Base-by-base conservation (phyloP, 2,329 filamentous ascomycete genomes). In the Fusarium robinianum region DNA sequence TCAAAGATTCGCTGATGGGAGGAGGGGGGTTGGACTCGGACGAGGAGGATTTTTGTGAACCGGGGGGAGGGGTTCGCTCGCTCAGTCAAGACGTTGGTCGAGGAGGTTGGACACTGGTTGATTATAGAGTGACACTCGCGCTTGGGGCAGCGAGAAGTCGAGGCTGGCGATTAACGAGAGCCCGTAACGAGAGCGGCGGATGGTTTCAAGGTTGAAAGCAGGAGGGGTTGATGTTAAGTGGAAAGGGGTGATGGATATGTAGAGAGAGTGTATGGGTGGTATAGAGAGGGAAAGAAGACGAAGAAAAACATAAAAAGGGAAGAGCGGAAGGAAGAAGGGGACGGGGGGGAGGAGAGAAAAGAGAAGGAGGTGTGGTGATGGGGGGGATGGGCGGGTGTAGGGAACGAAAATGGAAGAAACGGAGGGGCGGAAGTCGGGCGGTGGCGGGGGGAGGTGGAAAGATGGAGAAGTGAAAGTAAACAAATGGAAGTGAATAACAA, bases 1-100 rank as follows among this genome's bases (percentile, higher is more conserved):
- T 60, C 54, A 57, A 58, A 57, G 57, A 58, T 58, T 52, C 58
- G 47, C 54, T 57, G 55, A 49, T 42, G 55, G 54, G 51, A 46
- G 36, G 37, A 45, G 51, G 46, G 36, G 37, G 42, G 43, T 58
- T 52, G 51, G 31, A 55, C 42, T 36, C 36, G 40, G 46, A 55
- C 38, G 50, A 53, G 51, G 56, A 51, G 51, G 24, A 32, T 34
- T 53, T 38, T 15, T 46, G n/a, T 24, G 31, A 39, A 29, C 51
- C 31, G n/a, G 26, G 35, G n/a, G 26, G 35, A 41, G 23, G 38
- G 26, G n/a, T 16, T 39, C 16, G 31, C 25, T 49, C 35, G 35
- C 38, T 24, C 22, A 15, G 26, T 3, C 15, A 25, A 30, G 18
- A 26, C n/a, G 26, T 5, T 5, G 5, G n/a, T n/a, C n/a, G 26